phyloP scores from a whole-genome alignment of 164 flowering plant species.

The Nymphaea colorata region DNA sequence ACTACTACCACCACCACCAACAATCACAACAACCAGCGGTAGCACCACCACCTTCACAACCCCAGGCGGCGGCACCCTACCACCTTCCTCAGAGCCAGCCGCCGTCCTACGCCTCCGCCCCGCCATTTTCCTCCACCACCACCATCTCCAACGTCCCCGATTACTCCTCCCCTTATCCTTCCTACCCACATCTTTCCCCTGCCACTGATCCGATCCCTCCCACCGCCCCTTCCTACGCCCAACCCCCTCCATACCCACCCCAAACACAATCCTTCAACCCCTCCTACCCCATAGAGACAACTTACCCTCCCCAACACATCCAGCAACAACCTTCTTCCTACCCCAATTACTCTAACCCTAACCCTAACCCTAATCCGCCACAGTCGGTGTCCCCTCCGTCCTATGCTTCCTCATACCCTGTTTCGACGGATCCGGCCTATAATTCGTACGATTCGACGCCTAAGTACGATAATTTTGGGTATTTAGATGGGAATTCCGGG shows the following conservation, averaged over 20 bases:
- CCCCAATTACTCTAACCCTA: slow-evolving; percentile 1
- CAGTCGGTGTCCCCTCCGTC: not conserved
- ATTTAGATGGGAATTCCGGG: not conserved
- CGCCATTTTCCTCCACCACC: not conserved
- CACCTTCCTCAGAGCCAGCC: slow-evolving; percentile 2
- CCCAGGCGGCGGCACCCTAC: not conserved
- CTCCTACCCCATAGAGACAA: not conserved
- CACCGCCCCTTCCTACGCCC: not conserved
- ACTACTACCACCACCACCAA: not conserved
- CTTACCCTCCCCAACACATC: not conserved
- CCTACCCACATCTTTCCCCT: slow-evolving; percentile 1
- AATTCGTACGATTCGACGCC: not conserved
- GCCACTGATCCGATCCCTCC: slow-evolving; percentile 1
- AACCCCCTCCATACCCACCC: slow-evolving; percentile 3
- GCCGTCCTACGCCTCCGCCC: slow-evolving; percentile 1
- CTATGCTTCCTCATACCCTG: not conserved
- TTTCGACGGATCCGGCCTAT: not conserved
- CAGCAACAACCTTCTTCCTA: not conserved
- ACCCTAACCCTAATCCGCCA: not conserved
- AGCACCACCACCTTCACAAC: no score
- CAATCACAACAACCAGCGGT: not conserved
- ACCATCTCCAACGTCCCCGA: slow-evolving; percentile 1
- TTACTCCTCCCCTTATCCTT: slow-evolving; percentile 5
- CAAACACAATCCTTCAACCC: not conserved
- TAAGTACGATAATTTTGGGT: not conserved